Evolutionary conservation across 306 rosid genomes (phyloP).

Genomic region (Casuarina equisetifolia): DNA sequence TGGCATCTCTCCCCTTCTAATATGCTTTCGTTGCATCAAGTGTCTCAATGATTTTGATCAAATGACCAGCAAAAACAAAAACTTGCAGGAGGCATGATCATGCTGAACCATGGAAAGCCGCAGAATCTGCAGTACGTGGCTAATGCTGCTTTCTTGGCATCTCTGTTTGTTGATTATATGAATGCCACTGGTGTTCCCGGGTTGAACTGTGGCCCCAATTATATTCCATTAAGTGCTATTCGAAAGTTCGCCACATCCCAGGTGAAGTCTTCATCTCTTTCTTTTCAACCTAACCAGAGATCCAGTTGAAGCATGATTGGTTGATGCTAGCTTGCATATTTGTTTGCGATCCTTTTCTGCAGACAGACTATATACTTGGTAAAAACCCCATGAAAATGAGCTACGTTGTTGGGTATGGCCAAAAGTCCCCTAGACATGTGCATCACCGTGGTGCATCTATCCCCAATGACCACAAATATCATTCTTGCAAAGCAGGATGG

Average conservation of each 20-base stretch:
- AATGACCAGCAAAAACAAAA: not conserved
- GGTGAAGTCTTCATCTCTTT: slow-evolving; percentile 24
- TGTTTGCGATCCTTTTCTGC: not conserved
- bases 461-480: slow-evolving; percentile 42
- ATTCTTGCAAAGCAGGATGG: slow-evolving; percentile 55
- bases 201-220: slow-evolving; percentile 49
- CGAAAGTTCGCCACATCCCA: slow-evolving; percentile 62
- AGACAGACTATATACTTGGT: slow-evolving; percentile 70
- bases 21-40: not conserved
- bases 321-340: not conserved
- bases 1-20: not conserved
- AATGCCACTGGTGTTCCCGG: slow-evolving; percentile 48
- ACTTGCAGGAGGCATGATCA: slow-evolving; percentile 59
- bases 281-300: not conserved
- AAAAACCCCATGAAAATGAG: slow-evolving; percentile 68
- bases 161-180: slow-evolving; percentile 61
- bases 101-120: slow-evolving; percentile 45
- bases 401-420: slow-evolving; percentile 62
- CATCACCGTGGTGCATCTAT: slow-evolving; percentile 66
- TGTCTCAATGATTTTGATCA: not conserved
- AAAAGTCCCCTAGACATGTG: slow-evolving; percentile 47
- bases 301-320: not conserved
- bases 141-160: slow-evolving; percentile 65
- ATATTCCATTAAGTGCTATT: slow-evolving; percentile 26
- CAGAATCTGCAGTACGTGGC: slow-evolving; percentile 60